phyloP scores from a whole-genome alignment of 345 rosid species.

The Corchorus olitorius region DNA sequence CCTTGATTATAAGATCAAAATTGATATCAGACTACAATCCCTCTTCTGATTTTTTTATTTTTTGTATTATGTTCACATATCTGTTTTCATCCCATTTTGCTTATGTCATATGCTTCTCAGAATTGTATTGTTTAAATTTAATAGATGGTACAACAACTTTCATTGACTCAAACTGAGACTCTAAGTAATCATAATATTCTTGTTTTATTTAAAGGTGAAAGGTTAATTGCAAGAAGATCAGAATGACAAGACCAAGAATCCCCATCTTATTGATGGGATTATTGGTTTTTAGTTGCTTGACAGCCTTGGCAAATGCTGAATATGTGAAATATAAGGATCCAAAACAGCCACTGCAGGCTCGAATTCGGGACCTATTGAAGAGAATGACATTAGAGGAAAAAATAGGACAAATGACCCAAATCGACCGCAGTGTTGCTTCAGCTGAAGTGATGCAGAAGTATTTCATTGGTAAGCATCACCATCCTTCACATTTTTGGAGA shows the following conservation, averaged over 20 bases:
- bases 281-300: constrained; percentile 12
- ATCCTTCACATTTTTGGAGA: not conserved
- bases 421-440: constrained; percentile 40
- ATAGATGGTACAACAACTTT: not conserved
- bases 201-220: not conserved
- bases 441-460: constrained; percentile 52
- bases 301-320: constrained; percentile 8
- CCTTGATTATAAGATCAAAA: not conserved
- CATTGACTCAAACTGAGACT: not conserved
- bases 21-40: not conserved
- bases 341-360: constrained; percentile 34
- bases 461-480: constrained; percentile 56
- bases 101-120: constrained; percentile 6
- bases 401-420: constrained; percentile 61
- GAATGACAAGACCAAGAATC: constrained; percentile 16
- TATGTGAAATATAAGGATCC: constrained; percentile 50
- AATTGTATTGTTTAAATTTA: not conserved
- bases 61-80: too few species aligned
- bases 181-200: not conserved
- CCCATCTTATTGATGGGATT: constrained; percentile 12
- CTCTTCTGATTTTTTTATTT: too few species aligned
- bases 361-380: constrained; percentile 47
- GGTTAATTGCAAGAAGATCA: not conserved
- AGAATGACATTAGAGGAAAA: constrained; percentile 61
- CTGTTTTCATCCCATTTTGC: too few species aligned